Conservation (phyloP, 2,329 filamentous ascomycete genomes). For the Acephala macrosclerotiorum region DNA sequence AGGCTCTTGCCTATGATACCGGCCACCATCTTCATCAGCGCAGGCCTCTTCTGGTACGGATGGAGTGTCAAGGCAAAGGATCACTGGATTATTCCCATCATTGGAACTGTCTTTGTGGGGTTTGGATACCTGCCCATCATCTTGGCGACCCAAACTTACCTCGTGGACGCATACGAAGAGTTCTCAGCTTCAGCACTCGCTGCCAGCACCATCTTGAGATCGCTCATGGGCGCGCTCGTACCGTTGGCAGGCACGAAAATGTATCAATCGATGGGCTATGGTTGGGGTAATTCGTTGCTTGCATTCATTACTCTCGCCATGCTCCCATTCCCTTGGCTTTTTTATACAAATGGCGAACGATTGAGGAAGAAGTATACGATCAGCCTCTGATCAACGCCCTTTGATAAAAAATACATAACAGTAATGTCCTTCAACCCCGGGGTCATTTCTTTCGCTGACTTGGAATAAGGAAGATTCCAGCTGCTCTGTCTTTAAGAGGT, state of each 20-base stretch:
- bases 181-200: not conserved
- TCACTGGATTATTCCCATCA: not conserved
- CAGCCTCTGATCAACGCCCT: not conserved
- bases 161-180: conserved; percentile 3
- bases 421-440: too few species aligned
- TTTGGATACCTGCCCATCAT: conserved; percentile 3
- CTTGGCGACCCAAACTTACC: not conserved
- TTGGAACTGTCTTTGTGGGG: not conserved
- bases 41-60: conserved; percentile 1
- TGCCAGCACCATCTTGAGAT: not conserved
- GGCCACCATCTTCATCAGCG: not conserved
- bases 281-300: conserved; percentile 56
- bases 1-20: not conserved
- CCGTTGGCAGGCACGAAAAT: conserved; percentile 56
- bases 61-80: not conserved
- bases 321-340: conserved; percentile 47
- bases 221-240: not conserved
- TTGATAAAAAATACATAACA: not conserved
- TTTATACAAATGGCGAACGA: not conserved
- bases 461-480: too few species aligned
- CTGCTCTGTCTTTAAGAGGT: too few species aligned
- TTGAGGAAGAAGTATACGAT: not conserved
- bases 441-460: too few species aligned
- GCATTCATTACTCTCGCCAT: conserved; percentile 55
- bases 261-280: conserved; percentile 49